Base-by-base conservation (phyloP, 768 basidiomycete genomes). In the Termitomyces sp. region DNA sequence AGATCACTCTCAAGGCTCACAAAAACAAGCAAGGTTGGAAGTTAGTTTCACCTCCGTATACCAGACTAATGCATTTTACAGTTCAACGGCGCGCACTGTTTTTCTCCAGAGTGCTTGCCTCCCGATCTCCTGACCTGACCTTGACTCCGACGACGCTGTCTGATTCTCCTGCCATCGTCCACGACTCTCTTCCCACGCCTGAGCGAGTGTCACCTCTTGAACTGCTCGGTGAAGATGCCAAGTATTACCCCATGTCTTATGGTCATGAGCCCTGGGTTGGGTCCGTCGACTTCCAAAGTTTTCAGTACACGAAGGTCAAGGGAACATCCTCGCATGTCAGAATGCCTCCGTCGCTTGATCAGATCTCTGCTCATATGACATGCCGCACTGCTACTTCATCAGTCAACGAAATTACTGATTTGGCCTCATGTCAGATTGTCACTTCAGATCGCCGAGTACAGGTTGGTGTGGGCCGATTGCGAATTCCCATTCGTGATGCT, bases 71-170 rank as follows among this genome's bases (percentile, higher is more conserved):
- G n/a, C 28, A 52, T 54, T 35, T 20, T 33, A n/a, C 65, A 90
- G 87, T 80, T 63, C 87, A 88, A 69, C 80, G 91, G 67, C 81
- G 90, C 30, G 85, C 87, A 4, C 76, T 81, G 57, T 92, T 92
- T 73, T 72, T 92, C 28, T 87, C 85, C 58, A 92, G 86, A 70
- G 72, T 92, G 44, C 75, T 80, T 40, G 84, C 84, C n/a, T 81
- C 85, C 22, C 83, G 85, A 2, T 85, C 83, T 8, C 80, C 85
- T 10, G 78, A 80, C 10, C 82, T 86, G 20, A 76, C 79, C 26
- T 66, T 71, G 46, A 75, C 77, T 13, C 84, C 88, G 11, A 84
- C 83, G 68, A 88, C 82, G 2, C 84, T 85, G 51, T 84, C 84
- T 6, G 85, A 86, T 56, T 89, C 86, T 14, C 87, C 87, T 53